Evolutionary conservation across 257 asterid genomes (phyloP).

Genomic region (Eustoma russellianum): DNA sequence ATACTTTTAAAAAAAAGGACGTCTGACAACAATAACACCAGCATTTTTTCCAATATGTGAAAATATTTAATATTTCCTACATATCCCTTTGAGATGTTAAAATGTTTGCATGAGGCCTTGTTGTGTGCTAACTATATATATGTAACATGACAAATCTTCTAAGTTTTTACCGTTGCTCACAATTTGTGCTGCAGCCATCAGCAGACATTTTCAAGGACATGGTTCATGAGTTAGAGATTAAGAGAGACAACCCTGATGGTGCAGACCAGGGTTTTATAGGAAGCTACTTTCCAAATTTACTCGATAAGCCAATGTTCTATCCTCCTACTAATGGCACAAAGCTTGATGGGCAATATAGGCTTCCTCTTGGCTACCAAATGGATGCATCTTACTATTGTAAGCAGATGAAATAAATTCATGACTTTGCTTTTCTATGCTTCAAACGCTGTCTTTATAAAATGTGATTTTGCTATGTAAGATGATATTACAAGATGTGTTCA

Average conservation of each 20-base stretch:
- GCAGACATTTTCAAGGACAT: conserved; percentile 58
- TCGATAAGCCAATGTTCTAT: conserved; percentile 58
- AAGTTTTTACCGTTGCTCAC: background rate
- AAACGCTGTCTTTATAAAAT: background rate
- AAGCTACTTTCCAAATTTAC: conserved; percentile 60
- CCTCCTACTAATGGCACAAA: conserved; percentile 58
- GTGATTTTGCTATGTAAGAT: background rate
- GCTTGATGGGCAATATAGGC: conserved; percentile 68
- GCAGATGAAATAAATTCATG: conserved; percentile 6
- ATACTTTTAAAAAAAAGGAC: too few relatives aligned
- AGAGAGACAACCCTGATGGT: conserved; percentile 72
- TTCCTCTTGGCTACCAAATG: conserved; percentile 93
- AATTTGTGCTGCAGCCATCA: conserved; percentile 55
- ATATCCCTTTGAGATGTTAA: too few relatives aligned
- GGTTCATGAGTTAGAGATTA: conserved; percentile 56
- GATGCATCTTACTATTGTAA: conserved; percentile 93
- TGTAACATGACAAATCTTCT: background rate
- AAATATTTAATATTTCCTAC: too few relatives aligned
- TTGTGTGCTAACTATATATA: too few relatives aligned
- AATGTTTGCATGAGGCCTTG: too few relatives aligned
- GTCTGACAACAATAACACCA: too few relatives aligned
- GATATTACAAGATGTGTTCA: background rate
- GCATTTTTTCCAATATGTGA: too few relatives aligned
- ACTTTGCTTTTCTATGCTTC: too few relatives aligned
- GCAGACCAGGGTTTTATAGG: conserved; percentile 92